Base-by-base conservation (phyloP, 2,329 filamentous ascomycete species). In the Pseudocercospora musae region DNA sequence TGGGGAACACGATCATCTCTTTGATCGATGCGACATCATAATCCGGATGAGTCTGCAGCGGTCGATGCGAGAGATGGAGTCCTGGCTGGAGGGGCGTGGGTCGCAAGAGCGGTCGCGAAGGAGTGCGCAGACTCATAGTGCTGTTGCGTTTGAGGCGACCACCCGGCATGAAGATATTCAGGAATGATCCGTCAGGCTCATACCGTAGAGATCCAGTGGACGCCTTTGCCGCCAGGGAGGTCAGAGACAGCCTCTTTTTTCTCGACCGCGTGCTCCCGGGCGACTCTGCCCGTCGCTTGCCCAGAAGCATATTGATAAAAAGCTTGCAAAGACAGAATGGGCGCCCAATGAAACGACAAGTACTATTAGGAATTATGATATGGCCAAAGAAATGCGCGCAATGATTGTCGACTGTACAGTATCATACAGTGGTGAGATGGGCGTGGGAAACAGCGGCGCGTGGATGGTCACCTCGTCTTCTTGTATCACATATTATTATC, bases 1-100 rank as follows among this genome's bases (percentile, higher is more conserved):
- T 64, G 6, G 66, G 66, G 40, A 64, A 64, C 10, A 67, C 25
- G 23, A 64, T 56, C 5, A 67, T 57, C 21, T 65, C 61, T 42
- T 64, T 68, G 50, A 68, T 61, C 10, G 58, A 58, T 23, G 64
- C 62, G n/a, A 65, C 59, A 52, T 67, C 66, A 23, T 59, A 49
- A 4, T 62, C 59, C 6, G 60, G 55, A 27, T 65, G 54, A 29
- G 66, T 67, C 27, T 65, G 57, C n/a, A 68, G 64, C 11, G 20
- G 57, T 18, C 48, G 49, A 25, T 60, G 56, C 1, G 61, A 62
- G 27, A 68, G 63, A 10, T 61, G 55, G n/a, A 68, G 61, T n/a
- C 66, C 66, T n/a, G 65, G 61, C 15, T 60, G 53, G 48, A 68
- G 55, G 5, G 66, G 61, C 25, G 52, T 44, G 23, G 58, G 60